These are phyloP conservation scores for Gamsiella multidivaricata DNA, from an alignment of 192 early-diverging fungal genomes.

Conservation along the genomic window DNA sequence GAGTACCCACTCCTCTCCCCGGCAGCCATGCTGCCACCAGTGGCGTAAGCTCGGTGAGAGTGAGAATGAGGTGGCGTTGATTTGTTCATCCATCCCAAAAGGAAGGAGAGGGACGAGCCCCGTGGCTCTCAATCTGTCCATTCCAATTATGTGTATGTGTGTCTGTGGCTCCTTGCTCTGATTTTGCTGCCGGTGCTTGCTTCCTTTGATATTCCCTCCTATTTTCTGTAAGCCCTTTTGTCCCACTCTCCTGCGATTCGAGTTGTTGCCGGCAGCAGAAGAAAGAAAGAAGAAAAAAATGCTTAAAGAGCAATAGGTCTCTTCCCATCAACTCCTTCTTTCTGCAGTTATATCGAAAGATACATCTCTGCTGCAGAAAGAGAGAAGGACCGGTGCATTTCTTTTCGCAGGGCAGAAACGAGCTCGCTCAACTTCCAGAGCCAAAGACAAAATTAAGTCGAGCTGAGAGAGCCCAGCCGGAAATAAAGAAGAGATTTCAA, in stretches of 20 bases:
- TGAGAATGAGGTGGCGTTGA: no score
- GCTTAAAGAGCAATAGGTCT: conserved; percentile 2
- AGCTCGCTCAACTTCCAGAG: conserved; percentile 8
- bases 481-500: conserved; percentile 23
- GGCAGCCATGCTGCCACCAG: no score
- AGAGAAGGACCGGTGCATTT: background rate
- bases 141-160: conserved; percentile 21
- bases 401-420: background rate
- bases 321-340: conserved; percentile 6
- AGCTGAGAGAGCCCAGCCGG: conserved; percentile 16
- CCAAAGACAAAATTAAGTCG: conserved; percentile 22
- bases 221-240: conserved; percentile 21
- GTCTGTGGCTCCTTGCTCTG: conserved; percentile 45
- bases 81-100: background rate
- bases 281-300: no score
- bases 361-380: background rate
- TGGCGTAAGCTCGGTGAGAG: no score
- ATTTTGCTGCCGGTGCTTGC: background rate
- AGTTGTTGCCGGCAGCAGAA: no score
- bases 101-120: conserved; percentile 6
- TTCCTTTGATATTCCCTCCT: conserved; percentile 18
- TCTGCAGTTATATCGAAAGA: background rate
- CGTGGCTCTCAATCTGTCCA: conserved; percentile 43
- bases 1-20: no score
- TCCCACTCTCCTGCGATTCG: background rate